Percentiles rank a stretch among this genome's conserved stretches.
Evolutionary conservation across 352 stramenopile genomes (phyloP).

Genomic region (Phytophthora pinifolia): DNA sequence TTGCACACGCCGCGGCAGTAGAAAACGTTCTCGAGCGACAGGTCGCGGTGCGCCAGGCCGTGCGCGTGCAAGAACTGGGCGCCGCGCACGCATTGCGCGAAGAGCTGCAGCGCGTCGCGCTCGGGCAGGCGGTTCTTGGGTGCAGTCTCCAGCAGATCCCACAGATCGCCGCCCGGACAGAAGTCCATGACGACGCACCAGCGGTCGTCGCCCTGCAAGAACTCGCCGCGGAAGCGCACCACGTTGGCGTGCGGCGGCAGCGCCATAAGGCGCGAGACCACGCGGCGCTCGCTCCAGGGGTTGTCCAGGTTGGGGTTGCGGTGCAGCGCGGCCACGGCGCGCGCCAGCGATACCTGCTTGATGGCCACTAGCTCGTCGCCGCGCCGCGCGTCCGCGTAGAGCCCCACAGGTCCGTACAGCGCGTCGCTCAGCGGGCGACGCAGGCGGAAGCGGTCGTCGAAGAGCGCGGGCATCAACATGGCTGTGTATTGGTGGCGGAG

Average conservation of each 20-base stretch:
- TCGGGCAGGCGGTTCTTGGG: conserved; percentile 21
- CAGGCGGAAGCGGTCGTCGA: too few relatives aligned
- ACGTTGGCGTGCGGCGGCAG: conserved; percentile 26
- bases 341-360: conserved; percentile 35
- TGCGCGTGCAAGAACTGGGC: conserved; percentile 41
- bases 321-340: conserved; percentile 23
- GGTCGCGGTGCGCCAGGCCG: conserved; percentile 52
- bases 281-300: conserved; percentile 29
- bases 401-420: too few relatives aligned
- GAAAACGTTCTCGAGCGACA: conserved; percentile 66
- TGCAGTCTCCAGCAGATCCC: conserved; percentile 20
- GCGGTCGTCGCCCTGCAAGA: conserved; percentile 20
- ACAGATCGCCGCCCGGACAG: conserved; percentile 45
- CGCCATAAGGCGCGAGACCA: conserved; percentile 1
- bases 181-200: conserved; percentile 50
- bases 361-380: conserved; percentile 33
- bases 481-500: too few relatives aligned
- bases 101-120: conserved; percentile 22
- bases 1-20: conserved; percentile 33
- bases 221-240: conserved; percentile 28
- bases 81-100: conserved; percentile 42
- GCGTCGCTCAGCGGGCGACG: too few relatives aligned
- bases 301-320: conserved; percentile 29
- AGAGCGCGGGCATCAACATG: too few relatives aligned
- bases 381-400: neutral